Evolutionary conservation across 371 early-diverging fungal genomes (phyloP).

Genomic region (Phascolomyces articulosus): DNA sequence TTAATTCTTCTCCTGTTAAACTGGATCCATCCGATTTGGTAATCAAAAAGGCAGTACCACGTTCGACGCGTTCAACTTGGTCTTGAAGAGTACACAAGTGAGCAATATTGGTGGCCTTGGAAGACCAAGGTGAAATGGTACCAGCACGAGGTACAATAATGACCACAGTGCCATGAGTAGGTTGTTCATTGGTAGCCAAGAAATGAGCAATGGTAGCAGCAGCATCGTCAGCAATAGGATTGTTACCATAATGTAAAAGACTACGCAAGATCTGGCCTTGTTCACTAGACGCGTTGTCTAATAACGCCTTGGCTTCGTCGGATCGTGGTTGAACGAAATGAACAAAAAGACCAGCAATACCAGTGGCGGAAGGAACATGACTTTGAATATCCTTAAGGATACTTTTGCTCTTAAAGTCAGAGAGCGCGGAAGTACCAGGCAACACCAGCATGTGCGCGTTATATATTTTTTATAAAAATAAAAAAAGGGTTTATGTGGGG

Average conservation of each 20-base stretch:
- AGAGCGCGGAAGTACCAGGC: conserved; percentile 77
- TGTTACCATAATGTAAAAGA: conserved; percentile 50
- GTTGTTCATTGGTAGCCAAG: conserved; percentile 33
- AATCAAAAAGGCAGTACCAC: conserved; percentile 78
- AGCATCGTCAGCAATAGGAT: conserved; percentile 33
- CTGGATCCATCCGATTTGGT: conserved; percentile 34
- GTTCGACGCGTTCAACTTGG: conserved; percentile 83
- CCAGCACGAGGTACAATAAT: conserved; percentile 88
- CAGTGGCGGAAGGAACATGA: conserved; percentile 46
- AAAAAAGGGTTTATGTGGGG: background rate
- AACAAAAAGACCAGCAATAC: conserved; percentile 66
- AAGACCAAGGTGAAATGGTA: conserved; percentile 98
- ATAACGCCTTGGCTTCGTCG: conserved; percentile 35
- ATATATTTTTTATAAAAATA: background rate
- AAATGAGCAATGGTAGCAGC: conserved; percentile 42
- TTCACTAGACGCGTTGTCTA: conserved; percentile 34
- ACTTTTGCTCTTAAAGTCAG: conserved; percentile 66
- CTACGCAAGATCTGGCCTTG: conserved; percentile 48
- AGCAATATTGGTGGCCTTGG: conserved; percentile 97
- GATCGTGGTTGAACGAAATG: conserved; percentile 72
- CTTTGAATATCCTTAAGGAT: conserved; percentile 59
- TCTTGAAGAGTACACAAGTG: conserved; percentile 79
- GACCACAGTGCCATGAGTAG: conserved; percentile 43
- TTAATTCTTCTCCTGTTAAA: conserved; percentile 38
- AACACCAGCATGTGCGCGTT: conserved; percentile 67